Percentiles rank a stretch among this genome's conserved stretches.
phyloP scores from a whole-genome alignment of 1,284 basidiomycete species.

The Heterobasidion annosum region DNA sequence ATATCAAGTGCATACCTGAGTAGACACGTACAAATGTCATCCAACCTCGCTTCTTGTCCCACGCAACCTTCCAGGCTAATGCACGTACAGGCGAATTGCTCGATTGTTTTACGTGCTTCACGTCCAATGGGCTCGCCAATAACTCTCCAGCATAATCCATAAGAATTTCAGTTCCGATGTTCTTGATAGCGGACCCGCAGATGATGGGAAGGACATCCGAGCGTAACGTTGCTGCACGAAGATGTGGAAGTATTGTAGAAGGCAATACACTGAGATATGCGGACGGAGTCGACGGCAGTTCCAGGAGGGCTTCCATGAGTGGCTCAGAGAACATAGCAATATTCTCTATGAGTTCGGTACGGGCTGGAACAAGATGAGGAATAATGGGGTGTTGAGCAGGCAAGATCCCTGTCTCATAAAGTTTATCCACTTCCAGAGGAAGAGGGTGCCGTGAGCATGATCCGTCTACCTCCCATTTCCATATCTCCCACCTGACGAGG shows the following conservation, averaged over 20 bases:
- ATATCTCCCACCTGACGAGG: constrained; percentile 73
- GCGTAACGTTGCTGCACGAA: constrained; percentile 60
- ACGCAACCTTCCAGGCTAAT: constrained; percentile 85
- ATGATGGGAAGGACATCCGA: constrained; percentile 72
- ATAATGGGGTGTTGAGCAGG: constrained; percentile 54
- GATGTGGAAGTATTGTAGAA: constrained; percentile 44
- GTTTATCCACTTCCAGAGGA: constrained; percentile 36
- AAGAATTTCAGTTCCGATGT: constrained; percentile 75
- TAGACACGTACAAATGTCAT: constrained; percentile 90
- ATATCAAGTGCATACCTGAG: constrained; percentile 45
- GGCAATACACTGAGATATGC: constrained; percentile 53
- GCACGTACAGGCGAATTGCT: constrained; percentile 46
- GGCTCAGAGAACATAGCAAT: constrained; percentile 75
- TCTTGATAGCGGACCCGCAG: constrained; percentile 76
- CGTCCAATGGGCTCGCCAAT: constrained; percentile 71
- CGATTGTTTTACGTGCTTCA: constrained; percentile 33
- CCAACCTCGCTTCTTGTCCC: constrained; percentile 81
- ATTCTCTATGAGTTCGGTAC: constrained; percentile 65
- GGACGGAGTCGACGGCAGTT: constrained; percentile 44
- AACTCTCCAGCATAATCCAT: constrained; percentile 78
- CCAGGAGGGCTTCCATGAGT: constrained; percentile 63
- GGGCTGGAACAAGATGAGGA: constrained; percentile 56
- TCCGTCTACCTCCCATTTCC: constrained; percentile 57
- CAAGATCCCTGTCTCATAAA: constrained; percentile 35
- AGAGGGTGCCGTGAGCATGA: constrained; percentile 37